Base-by-base conservation (phyloP, 1,284 basidiomycete species). In the Takashimella tepidaria region DNA sequence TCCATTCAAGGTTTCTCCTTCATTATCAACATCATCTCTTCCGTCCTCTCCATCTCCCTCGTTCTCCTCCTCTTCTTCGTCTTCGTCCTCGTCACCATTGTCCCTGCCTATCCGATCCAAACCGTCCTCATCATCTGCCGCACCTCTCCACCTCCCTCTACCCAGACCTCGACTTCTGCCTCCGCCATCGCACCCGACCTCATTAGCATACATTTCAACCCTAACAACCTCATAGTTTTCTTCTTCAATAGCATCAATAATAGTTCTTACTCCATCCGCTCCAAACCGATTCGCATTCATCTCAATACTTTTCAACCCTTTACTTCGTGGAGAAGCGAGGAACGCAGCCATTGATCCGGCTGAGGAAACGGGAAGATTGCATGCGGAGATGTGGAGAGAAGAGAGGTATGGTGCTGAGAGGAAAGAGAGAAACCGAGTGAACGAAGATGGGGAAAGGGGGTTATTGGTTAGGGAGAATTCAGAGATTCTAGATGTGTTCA, bases 281-380 rank as follows among this genome's bases (percentile, higher is more conserved):
- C 70, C 69, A 20, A 74, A 56, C 5, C 51, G 44, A 51, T 74
- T 74, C 12, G 61, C 69, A 56, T 74, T 70, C 43, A 74, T 55
- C 46, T 70, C 64, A 16, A 74, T 58, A 5, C 52, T 45, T 25
- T 64, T 59, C 16, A 72, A 51, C 13, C 57, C 55, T 23, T 68
- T 60, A 8, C 53, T 61, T 13, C 68, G 63, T 5, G 57, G 48
- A 1, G 60, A 63, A 16, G 50, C 40, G 23, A 73, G 49, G 43
- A 54, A 63, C 8, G 51, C 37, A n/a, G 58, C 51, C n/a, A 71
- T 57, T 5, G 60, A 27, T 0, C 47, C 47, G 0, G 61, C 59
- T 2, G 54, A 21, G 0, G 25, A 20, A 1, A 60, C 51, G 1
- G 55, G 49, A n/a, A 73, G 45, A 40, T 61, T 53, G 51, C 66